Evolutionary conservation across 306 rosid genomes (phyloP), one percentile per base, ranked within the genome.

Genomic region (Glycine soja): DNA sequence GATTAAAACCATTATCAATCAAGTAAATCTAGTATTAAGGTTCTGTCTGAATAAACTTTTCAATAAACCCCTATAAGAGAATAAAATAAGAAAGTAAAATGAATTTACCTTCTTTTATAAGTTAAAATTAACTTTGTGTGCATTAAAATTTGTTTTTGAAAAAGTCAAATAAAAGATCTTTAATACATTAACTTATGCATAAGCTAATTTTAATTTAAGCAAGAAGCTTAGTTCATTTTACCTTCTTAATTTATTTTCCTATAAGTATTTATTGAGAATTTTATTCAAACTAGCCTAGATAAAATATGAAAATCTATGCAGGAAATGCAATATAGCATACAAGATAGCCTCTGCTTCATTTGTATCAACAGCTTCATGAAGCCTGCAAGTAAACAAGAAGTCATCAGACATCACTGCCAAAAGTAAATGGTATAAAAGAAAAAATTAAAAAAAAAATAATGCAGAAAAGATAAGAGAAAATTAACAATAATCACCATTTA

Each of bases 331-430:
- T 24, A 14, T 14, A 36, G 45, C 95, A 81, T 89, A 91, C 98
- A 76, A 16, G 87, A 95, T 90, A 45, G 80, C 70, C 42, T 93
- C 97, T 68, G 75, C 90, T 89, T 89, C 97, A 57, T 72, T 88
- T 16, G 87, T 40, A 63, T 95, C 99, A n/a, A 61, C 84, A 8
- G 88, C 87, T 77, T 89, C 98, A 14, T 91, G 89, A 78, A 88
- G 79, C 98, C 98, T 95, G 81, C 82, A 79, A 1, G 59, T 43
- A 47, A 62, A 64, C 45, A 79, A 86, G 10, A 85, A 75, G 10
- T 40, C 66, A 16, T 34, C 42, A 38, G 38, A 72, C 73, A 67
- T 14, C 43, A 87, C 36, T 16, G 3, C 34, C 63, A 43, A 34
- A 0, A n/a, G n/a, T 19, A n/a, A 59, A 45, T 30, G 24, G 15